phyloP scores from a whole-genome alignment of 805 yeast species.

The Candida silvatica region DNA sequence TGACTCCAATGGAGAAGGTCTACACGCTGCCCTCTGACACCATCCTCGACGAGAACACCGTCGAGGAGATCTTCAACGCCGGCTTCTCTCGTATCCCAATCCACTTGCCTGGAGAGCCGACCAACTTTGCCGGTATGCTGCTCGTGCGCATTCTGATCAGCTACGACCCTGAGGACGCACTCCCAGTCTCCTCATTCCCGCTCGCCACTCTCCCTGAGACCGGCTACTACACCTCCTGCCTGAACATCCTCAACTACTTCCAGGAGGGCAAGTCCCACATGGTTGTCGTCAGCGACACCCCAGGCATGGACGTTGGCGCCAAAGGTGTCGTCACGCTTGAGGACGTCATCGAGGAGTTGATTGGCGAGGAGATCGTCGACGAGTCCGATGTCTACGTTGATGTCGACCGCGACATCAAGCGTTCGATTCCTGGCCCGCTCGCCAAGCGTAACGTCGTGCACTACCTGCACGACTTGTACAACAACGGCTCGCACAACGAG shows the following conservation, averaged over 20 bases:
- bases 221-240: conserved; percentile 81
- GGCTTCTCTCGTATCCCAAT: conserved; percentile 96
- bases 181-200: conserved; percentile 89
- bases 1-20: conserved; percentile 92
- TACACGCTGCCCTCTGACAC: conserved; percentile 82
- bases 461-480: conserved; percentile 55
- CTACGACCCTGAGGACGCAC: conserved; percentile 93
- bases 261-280: conserved; percentile 97
- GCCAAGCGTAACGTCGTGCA: conserved; percentile 61
- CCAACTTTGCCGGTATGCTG: conserved; percentile 91
- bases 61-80: conserved; percentile 84
- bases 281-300: conserved; percentile 83
- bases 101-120: conserved; percentile 81
- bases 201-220: conserved; percentile 96
- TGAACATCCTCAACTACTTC: conserved; percentile 89
- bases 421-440: conserved; percentile 69
- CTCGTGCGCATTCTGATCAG: conserved; percentile 86
- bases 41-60: conserved; percentile 72
- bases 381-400: conserved; percentile 93
- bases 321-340: conserved; percentile 88
- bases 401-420: conserved; percentile 77
- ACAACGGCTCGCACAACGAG: conserved; percentile 4
- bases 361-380: conserved; percentile 96
- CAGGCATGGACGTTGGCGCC: conserved; percentile 77
- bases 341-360: conserved; percentile 96